phyloP scores from a whole-genome alignment of 805 yeast genomes.

The Priceomyces haplophilus region DNA sequence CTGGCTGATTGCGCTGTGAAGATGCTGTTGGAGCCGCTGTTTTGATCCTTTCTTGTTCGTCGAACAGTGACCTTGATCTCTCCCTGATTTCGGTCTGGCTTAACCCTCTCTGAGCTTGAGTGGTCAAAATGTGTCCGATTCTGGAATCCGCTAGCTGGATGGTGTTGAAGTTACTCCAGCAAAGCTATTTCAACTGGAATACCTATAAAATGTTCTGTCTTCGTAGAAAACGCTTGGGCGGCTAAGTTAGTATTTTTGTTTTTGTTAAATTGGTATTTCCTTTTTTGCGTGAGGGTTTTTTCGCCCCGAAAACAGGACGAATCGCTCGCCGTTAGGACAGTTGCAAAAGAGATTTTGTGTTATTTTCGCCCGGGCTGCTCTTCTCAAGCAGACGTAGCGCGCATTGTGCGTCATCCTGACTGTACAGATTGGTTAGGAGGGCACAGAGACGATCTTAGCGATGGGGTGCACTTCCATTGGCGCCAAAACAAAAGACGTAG shows the following conservation, averaged over 20 bases:
- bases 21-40: neutral
- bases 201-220: neutral
- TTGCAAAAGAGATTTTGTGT: neutral
- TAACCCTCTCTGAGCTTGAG: neutral
- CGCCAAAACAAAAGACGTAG: too few species aligned
- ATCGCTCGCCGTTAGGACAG: neutral
- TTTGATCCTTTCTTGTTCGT: neutral
- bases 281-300: neutral
- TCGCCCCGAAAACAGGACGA: neutral
- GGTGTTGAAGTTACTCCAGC: neutral
- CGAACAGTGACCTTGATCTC: neutral
- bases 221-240: neutral
- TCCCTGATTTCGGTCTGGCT: neutral
- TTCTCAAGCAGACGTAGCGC: neutral
- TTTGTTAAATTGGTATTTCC: neutral
- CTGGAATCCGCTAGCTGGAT: neutral
- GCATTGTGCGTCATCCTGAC: neutral
- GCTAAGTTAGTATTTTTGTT: neutral
- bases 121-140: neutral
- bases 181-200: slow-evolving; percentile 1
- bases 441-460: too few species aligned
- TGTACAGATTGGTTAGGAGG: neutral
- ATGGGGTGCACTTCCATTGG: too few species aligned
- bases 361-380: neutral
- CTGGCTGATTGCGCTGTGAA: neutral